These are phyloP conservation scores for Populus davidiana DNA, from an alignment of 345 rosid species.

Conservation along the genomic window DNA sequence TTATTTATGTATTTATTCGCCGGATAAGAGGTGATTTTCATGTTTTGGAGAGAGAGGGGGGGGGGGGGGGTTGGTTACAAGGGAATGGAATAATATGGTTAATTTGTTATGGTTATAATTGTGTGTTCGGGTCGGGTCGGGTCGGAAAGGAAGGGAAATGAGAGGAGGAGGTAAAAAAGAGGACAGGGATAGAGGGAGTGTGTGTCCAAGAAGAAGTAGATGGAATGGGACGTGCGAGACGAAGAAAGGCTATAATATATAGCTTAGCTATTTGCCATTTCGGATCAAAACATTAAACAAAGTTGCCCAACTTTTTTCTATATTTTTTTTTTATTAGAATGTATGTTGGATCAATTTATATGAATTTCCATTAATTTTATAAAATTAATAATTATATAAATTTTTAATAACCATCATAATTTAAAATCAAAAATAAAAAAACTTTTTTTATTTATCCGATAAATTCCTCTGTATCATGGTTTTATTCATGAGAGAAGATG, in stretches of 20 bases:
- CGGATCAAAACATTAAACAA: neutral
- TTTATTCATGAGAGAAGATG: no score
- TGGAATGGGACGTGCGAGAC: slow-evolving; percentile 26
- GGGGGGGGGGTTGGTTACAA: neutral
- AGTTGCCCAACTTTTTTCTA: neutral
- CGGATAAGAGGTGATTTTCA: no score
- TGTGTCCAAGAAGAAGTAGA: slow-evolving; percentile 3
- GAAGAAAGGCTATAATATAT: neutral
- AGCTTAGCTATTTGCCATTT: slow-evolving; percentile 11
- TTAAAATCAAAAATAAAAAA: no score
- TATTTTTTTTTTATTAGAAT: no score
- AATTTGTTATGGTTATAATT: neutral
- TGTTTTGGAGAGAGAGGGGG: neutral
- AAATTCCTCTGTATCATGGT: no score
- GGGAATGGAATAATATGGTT: neutral
- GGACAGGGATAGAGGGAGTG: neutral
- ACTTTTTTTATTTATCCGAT: neutral
- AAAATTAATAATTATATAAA: no score
- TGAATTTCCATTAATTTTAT: no score
- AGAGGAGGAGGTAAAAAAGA: neutral
- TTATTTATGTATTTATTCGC: no score
- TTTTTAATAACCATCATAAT: no score
- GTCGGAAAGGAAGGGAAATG: neutral
- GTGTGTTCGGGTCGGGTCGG: neutral
- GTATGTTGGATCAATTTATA: no score